Evolutionary conservation across 129 eudicot species (phyloP), one percentile per base, ranked within the genome.

Genomic region (Flaveria ramosissima): DNA sequence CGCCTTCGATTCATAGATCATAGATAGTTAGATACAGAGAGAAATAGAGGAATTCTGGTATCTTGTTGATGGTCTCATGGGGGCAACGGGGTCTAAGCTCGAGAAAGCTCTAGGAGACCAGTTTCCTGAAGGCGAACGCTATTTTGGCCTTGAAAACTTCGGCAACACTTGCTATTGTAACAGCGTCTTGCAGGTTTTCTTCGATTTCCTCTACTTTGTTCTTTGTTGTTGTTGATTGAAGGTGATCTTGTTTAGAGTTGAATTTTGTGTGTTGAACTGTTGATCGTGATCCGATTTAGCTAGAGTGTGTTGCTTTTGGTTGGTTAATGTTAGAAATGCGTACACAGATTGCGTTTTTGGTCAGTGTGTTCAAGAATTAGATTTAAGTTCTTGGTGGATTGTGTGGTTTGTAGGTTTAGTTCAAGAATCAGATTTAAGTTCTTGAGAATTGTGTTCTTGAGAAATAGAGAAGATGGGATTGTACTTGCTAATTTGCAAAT

Each of bases 91-190:
- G 41, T 93, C 98, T 60, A 93, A 85, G 78, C 89, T 93, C 60
- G 98, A 93, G 91, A 93, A 93, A 76, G 98, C 98, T 19, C 80
- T 93, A 52, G 98, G 98, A 12, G 98, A 93, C 78, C 97, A 93
- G 69, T 93, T 93, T 72, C 98, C 98, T 26, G 98, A 90, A 85
- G 97, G 98, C 74, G 98, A 93, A 77, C 87, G 96, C 0, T 93
- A 93, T 74, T 93, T 93, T 73, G 98, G 98, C 0, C 87, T 93
- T 19, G 97, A 93, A 78, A 93, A 93, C 85, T 93, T 88, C 56
- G 98, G 98, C 69, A 93, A 93, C 81, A 93, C 98, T 81, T 93
- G 98, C 83, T 93, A 93, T 79, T 93, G 97, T 84, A 93, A 93
- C 85, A 87, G 93, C 80, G 98, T 93, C 53, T 72, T 93, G 66